Conservation (phyloP, 1,284 basidiomycete species). For the Flammula alnicola region DNA sequence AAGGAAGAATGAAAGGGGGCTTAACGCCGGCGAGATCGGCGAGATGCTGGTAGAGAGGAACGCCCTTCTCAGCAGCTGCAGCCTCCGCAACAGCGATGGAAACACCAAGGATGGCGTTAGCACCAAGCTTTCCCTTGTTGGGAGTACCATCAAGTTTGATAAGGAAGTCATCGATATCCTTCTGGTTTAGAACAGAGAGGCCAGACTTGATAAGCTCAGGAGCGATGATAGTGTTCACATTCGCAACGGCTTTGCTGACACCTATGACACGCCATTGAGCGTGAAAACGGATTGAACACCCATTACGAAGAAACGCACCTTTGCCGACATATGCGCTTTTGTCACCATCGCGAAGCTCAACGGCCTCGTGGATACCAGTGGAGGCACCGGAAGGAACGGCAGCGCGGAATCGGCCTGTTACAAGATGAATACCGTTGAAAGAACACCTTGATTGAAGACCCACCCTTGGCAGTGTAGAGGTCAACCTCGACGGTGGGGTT, state of each 20-base stretch:
- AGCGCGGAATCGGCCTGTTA: constrained; percentile 88
- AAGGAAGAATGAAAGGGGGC: constrained; percentile 90
- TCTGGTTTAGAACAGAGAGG: constrained; percentile 90
- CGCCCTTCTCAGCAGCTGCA: constrained; percentile 90
- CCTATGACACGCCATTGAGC: constrained; percentile 44
- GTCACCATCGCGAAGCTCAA: constrained; percentile 98
- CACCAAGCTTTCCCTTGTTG: constrained; percentile 99
- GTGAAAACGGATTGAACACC: constrained; percentile 11
- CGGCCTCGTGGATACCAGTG: constrained; percentile 97
- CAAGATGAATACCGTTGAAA: constrained; percentile 22
- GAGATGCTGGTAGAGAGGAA: constrained; percentile 97
- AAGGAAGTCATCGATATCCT: constrained; percentile 97
- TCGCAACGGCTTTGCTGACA: constrained; percentile 91
- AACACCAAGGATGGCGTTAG: constrained; percentile 99
- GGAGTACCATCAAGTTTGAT: constrained; percentile 98
- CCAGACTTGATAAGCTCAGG: constrained; percentile 89
- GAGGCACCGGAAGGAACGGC: constrained; percentile 98
- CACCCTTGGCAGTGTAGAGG: constrained; percentile 85
- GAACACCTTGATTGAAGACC: constrained; percentile 8
- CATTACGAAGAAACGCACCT: constrained; percentile 53
- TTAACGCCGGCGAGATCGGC: constrained; percentile 95
- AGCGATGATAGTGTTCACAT: constrained; percentile 94
- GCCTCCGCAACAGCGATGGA: constrained; percentile 97
- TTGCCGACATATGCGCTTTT: constrained; percentile 95
- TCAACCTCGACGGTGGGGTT: constrained; percentile 98